Evolutionary conservation across 2,329 filamentous ascomycete genomes (phyloP), one percentile per base, ranked within the genome.

Genomic region (Diaporthe helianthi): DNA sequence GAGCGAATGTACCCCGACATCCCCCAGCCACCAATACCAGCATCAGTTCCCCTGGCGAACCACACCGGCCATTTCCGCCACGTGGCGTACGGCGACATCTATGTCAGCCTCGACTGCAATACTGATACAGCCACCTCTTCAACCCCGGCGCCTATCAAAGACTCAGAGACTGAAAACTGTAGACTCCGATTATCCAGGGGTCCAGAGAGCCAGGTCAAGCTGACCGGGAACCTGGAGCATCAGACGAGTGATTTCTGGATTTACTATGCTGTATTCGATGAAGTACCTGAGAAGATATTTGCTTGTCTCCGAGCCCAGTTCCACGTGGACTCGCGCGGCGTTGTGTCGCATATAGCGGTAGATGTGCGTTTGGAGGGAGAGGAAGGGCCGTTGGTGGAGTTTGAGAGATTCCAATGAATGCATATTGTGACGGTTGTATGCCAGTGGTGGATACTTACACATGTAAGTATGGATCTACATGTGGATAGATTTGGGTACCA

Each of bases 1-100:
- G 29, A 72, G 41, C 71, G 68, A 3, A 13, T 71, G 9, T 74
- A 74, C 51, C 72, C 73, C 1, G 29, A 71, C 19, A 6, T 68
- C 2, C 72, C 73, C 12, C 55, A 22, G 7, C 71, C 71, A 3
- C 69, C 72, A 6, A 49, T 70, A 22, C 60, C 68, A 9, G 60
- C 68, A 1, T 64, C 72, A 17, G 38, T 67, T 1, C 58, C 71
- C 4, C 38, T 69, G 4, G 61, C 41, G 13, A 67, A 58, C 15
- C 67, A 73, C 29, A 63, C 47, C 15, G 73, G 72, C 10, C 24
- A 47, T 1, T 74, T 67, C 54, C 44, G 33, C 51, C 58, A 73
- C 41, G 63, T 67, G 1, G 73, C 67, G 9, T 74, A 74, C 29
- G 71, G 71, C 7, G 31, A 44, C 2, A 17, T 71, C 2, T 58